Evolutionary conservation across 768 basidiomycete species (phyloP), one percentile per base, ranked within the genome.

Genomic region (Gautieria morchelliformis): DNA sequence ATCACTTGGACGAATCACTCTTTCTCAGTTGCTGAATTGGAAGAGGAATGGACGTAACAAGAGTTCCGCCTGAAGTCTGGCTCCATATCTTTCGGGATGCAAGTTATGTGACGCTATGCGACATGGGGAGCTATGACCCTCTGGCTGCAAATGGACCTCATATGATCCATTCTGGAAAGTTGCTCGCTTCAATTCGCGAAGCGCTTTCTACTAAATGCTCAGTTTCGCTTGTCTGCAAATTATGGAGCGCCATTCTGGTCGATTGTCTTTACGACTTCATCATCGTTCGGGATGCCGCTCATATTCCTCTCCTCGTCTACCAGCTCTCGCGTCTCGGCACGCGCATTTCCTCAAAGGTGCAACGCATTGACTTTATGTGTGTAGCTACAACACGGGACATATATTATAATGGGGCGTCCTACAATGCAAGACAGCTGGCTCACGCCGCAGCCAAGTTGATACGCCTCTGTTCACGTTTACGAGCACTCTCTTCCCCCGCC

Each of bases 51-150:
- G 42, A 9, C 19, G 11, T 17, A 44, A 44, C n/a, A 44, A n/a
- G 5, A 3, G n/a, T 49, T 5, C 56, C 56, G 17, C 22, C 40
- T 48, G 56, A 57, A 30, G 24, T 57, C 35, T 57, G 45, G 56
- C 22, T 40, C 35, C 45, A 57, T 14, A 57, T 57, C 20, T 32
- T 57, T 35, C 56, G 46, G 7, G 56, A 57, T 24, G 56, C 56
- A 1, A 57, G 24, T 19, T 44, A n/a, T 4, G 20, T 57, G 27
- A 46, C 56, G 33, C 32, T 42, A 12, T 42, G 30, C 8, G 27
- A 57, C 33, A 20, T 27, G n/a, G 40, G 9, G 5, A 11, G 12
- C 15, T 40, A 49, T 27, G 56, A 57, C 47, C 45, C 46, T 42
- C 5, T 57, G n/a, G 30, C 35, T 40, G 46, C 56, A 14, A 24